A percentile compares a stretch with the other conserved stretches of the same genome.
Evolutionary conservation across 495 filamentous ascomycete species (phyloP).

Genomic region (Talaromyces liani): DNA sequence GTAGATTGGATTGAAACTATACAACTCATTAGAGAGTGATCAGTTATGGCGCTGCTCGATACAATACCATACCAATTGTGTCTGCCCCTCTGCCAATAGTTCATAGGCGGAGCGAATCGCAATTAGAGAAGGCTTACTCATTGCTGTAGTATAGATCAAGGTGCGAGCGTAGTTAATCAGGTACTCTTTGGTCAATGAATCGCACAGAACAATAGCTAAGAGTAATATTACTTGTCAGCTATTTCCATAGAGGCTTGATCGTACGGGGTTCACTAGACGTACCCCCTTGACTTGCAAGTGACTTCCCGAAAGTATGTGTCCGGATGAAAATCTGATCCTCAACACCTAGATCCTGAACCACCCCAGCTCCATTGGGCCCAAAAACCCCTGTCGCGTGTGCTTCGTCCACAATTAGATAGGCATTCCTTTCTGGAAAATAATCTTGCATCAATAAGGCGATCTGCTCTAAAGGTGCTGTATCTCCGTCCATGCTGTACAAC

Average conservation of each 20-base stretch:
- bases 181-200: conserved; percentile 14
- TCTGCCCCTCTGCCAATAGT: conserved; percentile 4
- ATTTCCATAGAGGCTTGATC: not conserved
- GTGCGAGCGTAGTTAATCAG: conserved; percentile 27
- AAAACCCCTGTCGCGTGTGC: conserved; percentile 67
- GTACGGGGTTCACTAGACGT: conserved; percentile 14
- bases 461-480: conserved; percentile 55
- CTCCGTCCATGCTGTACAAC: conserved; percentile 84
- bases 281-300: conserved; percentile 67
- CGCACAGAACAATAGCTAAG: conserved; percentile 15
- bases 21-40: not conserved
- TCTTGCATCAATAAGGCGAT: conserved; percentile 51
- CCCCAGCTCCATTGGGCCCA: conserved; percentile 54
- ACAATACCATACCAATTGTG: not conserved
- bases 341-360: conserved; percentile 60
- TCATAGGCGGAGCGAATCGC: conserved; percentile 24
- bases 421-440: conserved; percentile 50
- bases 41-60: not conserved
- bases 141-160: conserved; percentile 27
- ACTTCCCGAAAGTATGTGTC: conserved; percentile 73
- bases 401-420: conserved; percentile 69
- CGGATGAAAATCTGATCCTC: conserved; percentile 60
- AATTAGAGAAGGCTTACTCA: conserved; percentile 25
- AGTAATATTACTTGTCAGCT: not conserved
- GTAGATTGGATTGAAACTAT: conserved; percentile 2